phyloP scores from a whole-genome alignment of 352 stramenopile genomes.

The Globisporangium abappressorium region DNA sequence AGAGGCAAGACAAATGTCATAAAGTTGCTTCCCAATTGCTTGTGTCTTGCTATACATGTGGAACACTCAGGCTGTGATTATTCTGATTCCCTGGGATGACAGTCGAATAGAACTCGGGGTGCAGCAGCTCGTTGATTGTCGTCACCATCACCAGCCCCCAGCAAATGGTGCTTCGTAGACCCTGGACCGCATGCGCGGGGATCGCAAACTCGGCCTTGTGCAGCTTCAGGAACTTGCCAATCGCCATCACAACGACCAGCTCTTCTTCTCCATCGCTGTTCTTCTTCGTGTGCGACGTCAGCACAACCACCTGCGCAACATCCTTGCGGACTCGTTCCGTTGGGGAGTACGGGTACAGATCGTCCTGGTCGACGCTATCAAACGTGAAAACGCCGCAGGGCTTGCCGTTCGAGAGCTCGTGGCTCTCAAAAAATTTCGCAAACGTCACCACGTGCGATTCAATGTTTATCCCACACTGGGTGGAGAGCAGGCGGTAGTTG shows the following conservation, averaged over 20 bases:
- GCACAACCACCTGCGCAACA: slow-evolving; percentile 2
- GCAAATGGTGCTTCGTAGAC: background rate
- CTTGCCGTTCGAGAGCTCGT: too few relatives aligned
- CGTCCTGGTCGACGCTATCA: background rate
- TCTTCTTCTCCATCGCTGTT: background rate
- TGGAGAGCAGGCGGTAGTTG: too few relatives aligned
- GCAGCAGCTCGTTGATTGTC: background rate
- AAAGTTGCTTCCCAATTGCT: too few relatives aligned
- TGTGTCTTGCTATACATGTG: too few relatives aligned
- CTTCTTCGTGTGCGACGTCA: background rate
- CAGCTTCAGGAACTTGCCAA: slow-evolving; percentile 5
- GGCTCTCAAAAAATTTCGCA: too few relatives aligned
- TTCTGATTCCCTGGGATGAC: too few relatives aligned
- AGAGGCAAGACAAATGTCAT: too few relatives aligned
- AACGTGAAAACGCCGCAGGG: background rate
- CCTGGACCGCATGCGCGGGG: background rate
- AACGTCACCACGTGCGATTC: too few relatives aligned
- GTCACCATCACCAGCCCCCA: background rate
- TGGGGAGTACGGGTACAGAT: slow-evolving; percentile 1
- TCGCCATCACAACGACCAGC: background rate
- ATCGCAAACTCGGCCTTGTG: background rate
- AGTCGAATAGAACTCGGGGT: too few relatives aligned
- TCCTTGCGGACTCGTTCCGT: slow-evolving; percentile 25
- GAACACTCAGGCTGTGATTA: too few relatives aligned
- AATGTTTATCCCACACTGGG: too few relatives aligned